These are phyloP conservation scores for Pouteria campechiana DNA, from an alignment of 179 eudicot genomes.

Conservation along the genomic window DNA sequence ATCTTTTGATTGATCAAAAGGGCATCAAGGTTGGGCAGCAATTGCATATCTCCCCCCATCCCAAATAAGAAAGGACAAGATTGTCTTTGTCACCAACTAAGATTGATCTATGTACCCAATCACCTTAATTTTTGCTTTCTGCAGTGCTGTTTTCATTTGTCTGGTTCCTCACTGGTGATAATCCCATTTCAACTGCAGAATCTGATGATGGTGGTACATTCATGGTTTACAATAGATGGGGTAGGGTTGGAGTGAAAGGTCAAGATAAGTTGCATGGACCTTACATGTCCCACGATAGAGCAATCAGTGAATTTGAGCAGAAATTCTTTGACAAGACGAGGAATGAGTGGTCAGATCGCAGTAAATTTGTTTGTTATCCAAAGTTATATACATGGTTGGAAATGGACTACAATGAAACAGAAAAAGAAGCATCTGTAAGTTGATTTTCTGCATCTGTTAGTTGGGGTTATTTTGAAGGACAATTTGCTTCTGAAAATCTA, in stretches of 20 bases:
- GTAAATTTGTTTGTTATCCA: constrained; percentile 45
- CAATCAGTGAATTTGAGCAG: constrained; percentile 59
- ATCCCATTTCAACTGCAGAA: constrained; percentile 57
- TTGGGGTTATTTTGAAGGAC: neutral
- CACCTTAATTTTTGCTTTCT: no score
- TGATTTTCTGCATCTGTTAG: constrained; percentile 3
- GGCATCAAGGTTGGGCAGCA: no score
- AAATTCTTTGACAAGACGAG: constrained; percentile 80
- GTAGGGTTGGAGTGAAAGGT: constrained; percentile 94
- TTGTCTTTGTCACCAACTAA: no score
- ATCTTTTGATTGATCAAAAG: no score
- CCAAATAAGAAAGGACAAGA: no score
- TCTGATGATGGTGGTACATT: constrained; percentile 65
- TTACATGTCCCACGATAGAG: constrained; percentile 40
- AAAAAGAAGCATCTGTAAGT: constrained; percentile 41
- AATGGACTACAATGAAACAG: constrained; percentile 77
- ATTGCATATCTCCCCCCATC: no score
- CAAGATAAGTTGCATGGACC: constrained; percentile 84
- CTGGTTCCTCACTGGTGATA: no score
- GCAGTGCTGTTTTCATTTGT: no score
- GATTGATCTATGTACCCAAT: no score
- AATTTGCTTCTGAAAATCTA: neutral
- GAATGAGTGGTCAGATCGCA: constrained; percentile 65
- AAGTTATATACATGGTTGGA: constrained; percentile 88
- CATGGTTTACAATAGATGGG: constrained; percentile 93